phyloP scores from a whole-genome alignment of 2,329 filamentous ascomycete genomes.

The Clonostachys rhizophaga region DNA sequence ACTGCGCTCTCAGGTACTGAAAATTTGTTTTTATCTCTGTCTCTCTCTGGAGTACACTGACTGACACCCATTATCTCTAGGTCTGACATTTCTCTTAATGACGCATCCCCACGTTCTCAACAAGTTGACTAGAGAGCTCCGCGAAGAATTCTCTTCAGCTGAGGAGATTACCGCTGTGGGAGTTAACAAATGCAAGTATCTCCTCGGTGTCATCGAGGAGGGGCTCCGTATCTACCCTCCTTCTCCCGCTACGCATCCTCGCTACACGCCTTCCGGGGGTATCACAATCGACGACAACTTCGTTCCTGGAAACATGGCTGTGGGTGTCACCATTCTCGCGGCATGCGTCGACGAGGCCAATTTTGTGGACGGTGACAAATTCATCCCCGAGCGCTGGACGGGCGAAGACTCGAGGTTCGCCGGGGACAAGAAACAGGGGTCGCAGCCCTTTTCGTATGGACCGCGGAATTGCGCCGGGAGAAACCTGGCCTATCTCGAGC shows the following conservation, averaged over 20 bases:
- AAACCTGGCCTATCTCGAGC: conserved; percentile 35
- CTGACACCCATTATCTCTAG: too few relatives aligned
- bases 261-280: background rate
- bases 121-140: background rate
- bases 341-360: background rate
- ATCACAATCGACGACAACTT: background rate
- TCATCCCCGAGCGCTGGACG: background rate
- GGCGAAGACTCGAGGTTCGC: conserved; percentile 2
- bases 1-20: conserved; percentile 12
- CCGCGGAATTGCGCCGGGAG: conserved; percentile 33
- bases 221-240: background rate
- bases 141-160: background rate
- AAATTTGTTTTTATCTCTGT: too few relatives aligned
- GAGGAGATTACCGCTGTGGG: background rate
- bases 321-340: background rate
- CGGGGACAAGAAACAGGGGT: conserved; percentile 27
- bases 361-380: background rate
- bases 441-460: conserved; percentile 16
- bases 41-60: too few relatives aligned
- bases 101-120: background rate
- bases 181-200: background rate
- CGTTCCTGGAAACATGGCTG: background rate
- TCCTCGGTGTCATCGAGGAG: background rate
- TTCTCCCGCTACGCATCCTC: background rate
- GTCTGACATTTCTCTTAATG: background rate